phyloP scores from a whole-genome alignment of 2,329 filamentous ascomycete genomes.

The Fusarium haematococcum region DNA sequence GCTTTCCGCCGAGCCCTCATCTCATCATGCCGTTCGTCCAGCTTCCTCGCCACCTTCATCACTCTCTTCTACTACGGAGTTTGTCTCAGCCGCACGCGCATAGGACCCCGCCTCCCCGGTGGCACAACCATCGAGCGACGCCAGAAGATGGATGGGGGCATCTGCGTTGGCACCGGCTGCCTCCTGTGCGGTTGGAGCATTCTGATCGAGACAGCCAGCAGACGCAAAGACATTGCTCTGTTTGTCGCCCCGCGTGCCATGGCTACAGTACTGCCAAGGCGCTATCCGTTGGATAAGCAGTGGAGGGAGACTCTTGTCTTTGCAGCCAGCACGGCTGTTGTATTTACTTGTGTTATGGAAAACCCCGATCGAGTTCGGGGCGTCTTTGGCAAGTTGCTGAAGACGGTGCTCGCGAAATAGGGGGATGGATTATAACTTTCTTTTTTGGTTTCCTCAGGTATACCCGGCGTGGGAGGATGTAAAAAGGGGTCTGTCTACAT shows the following conservation, averaged over 20 bases:
- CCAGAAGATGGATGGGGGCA: slow-evolving; percentile 68
- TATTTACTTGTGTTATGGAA: slow-evolving; percentile 76
- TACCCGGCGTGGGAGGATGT: neutral
- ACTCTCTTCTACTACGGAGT: slow-evolving; percentile 87
- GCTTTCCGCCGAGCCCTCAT: slow-evolving; percentile 65
- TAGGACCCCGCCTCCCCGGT: slow-evolving; percentile 78
- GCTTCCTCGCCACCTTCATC: slow-evolving; percentile 83
- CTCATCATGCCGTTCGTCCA: slow-evolving; percentile 76
- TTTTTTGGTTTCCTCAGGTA: neutral
- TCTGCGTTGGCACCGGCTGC: slow-evolving; percentile 80
- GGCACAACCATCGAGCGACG: slow-evolving; percentile 56
- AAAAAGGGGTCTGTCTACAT: neutral
- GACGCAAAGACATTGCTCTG: slow-evolving; percentile 80
- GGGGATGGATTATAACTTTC: neutral
- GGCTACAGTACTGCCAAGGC: slow-evolving; percentile 78
- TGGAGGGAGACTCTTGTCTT: slow-evolving; percentile 77
- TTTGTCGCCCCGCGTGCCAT: slow-evolving; percentile 85
- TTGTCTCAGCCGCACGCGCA: slow-evolving; percentile 78
- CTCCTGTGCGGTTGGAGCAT: slow-evolving; percentile 85
- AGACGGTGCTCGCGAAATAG: slow-evolving; percentile 58
- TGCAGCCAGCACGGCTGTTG: slow-evolving; percentile 74
- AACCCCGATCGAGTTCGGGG: slow-evolving; percentile 73
- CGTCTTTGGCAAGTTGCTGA: slow-evolving; percentile 72
- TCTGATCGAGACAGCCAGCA: slow-evolving; percentile 73
- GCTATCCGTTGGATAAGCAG: slow-evolving; percentile 72